A percentile compares a stretch with the other conserved stretches of the same genome.
Evolutionary conservation across 176 grass and related monocot genomes (phyloP).

Genomic region (Aegilops longissima): DNA sequence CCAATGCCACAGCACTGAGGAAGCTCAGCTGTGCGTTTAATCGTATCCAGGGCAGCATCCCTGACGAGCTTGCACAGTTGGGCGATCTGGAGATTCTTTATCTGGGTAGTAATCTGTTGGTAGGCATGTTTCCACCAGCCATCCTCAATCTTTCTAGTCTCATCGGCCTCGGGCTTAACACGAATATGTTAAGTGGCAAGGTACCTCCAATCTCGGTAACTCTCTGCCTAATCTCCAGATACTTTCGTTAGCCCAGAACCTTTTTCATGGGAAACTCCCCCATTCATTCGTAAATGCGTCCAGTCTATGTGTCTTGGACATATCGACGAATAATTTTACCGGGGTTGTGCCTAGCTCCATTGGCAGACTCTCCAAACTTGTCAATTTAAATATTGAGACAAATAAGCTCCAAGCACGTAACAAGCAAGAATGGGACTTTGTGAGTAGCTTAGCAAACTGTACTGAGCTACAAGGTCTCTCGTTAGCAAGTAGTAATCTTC

Average conservation of each 20-base stretch:
- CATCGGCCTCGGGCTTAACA: not conserved
- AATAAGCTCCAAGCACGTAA: constrained; percentile 12
- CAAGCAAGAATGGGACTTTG: constrained; percentile 22
- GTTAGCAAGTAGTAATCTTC: not conserved
- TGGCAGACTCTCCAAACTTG: not conserved
- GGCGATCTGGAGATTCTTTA: not conserved
- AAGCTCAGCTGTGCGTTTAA: not conserved
- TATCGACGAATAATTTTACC: not conserved
- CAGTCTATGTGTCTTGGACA: not conserved
- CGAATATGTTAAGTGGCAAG: not conserved
- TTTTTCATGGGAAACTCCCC: constrained; percentile 8
- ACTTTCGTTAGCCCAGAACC: not conserved
- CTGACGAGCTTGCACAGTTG: not conserved
- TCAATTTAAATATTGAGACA: not conserved
- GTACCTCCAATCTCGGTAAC: not conserved
- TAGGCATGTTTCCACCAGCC: not conserved
- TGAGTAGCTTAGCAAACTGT: constrained; percentile 24
- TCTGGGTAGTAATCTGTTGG: not conserved
- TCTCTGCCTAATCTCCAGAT: not conserved
- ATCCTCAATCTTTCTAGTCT: constrained; percentile 9
- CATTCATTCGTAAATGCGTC: not conserved
- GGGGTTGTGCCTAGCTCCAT: constrained; percentile 15
- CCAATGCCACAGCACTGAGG: not conserved
- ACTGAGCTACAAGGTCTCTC: not conserved
- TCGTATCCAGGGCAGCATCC: constrained; percentile 11